phyloP scores from a whole-genome alignment of 495 filamentous ascomycete species.

The Hypoxylon cercidicola region DNA sequence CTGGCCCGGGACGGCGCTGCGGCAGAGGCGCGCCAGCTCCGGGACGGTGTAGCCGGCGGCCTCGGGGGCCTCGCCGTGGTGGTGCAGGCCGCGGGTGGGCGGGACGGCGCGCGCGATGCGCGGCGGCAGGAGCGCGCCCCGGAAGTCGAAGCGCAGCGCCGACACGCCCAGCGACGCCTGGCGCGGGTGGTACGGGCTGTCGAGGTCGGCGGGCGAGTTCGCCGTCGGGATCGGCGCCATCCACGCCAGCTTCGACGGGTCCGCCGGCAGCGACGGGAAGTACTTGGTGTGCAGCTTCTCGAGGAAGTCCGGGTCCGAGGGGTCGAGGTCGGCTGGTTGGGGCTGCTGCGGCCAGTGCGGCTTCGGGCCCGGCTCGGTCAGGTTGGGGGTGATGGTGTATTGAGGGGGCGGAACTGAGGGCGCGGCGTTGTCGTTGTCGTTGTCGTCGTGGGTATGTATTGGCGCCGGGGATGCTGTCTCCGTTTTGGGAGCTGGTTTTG shows the following conservation, averaged over 20 bases:
- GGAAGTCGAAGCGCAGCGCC: conserved; percentile 88
- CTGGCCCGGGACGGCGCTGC: conserved; percentile 85
- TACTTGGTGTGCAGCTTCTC: conserved; percentile 86
- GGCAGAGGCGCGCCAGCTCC: conserved; percentile 82
- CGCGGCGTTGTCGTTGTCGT: conserved; percentile 13
- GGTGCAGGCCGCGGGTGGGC: conserved; percentile 82
- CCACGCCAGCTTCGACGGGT: conserved; percentile 89
- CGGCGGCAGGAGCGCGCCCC: conserved; percentile 79
- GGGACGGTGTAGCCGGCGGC: conserved; percentile 94
- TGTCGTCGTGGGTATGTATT: conserved; percentile 34
- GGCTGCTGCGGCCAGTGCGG: conserved; percentile 53
- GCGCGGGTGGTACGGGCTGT: conserved; percentile 81
- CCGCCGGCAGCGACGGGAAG: conserved; percentile 85
- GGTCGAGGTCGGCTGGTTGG: conserved; percentile 76
- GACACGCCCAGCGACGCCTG: conserved; percentile 77
- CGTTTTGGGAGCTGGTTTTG: conserved; percentile 5
- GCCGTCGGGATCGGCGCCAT: conserved; percentile 75
- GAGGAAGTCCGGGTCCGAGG: conserved; percentile 82
- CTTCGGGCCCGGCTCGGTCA: conserved; percentile 43
- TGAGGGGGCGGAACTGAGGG: conserved; percentile 40
- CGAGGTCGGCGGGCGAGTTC: conserved; percentile 66
- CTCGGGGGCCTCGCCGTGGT: conserved; percentile 92
- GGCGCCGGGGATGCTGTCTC: conserved; percentile 19
- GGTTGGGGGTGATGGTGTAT: conserved; percentile 61
- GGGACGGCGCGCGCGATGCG: conserved; percentile 75